phyloP scores from a whole-genome alignment of 2,329 filamentous ascomycete genomes.

The Pestalotiopsis sp. region DNA sequence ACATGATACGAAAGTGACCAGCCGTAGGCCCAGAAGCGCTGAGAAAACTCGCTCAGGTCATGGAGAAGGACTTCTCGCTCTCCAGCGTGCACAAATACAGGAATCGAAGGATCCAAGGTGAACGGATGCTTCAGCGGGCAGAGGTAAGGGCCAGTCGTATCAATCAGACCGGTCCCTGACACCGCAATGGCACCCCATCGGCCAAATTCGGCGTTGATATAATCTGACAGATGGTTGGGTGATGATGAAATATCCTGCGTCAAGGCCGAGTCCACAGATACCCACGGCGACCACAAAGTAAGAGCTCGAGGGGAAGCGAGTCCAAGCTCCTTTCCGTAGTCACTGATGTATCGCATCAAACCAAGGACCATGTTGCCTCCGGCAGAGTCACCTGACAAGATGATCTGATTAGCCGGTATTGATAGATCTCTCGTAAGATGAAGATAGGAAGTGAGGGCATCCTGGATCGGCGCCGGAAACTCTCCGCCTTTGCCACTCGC shows the following conservation, averaged over 20 bases:
- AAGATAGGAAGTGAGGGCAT: neutral
- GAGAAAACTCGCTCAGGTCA: neutral
- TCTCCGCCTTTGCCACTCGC: neutral
- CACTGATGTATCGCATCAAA: neutral
- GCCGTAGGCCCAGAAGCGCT: neutral
- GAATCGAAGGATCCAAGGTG: neutral
- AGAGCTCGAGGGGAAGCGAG: neutral
- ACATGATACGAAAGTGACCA: neutral
- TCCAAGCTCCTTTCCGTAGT: neutral
- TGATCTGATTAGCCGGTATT: neutral
- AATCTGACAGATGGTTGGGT: neutral
- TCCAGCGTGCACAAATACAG: neutral
- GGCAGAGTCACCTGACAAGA: neutral
- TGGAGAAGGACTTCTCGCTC: neutral
- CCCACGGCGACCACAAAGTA: neutral
- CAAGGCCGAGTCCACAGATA: neutral
- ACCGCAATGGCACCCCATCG: neutral
- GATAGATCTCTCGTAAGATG: neutral
- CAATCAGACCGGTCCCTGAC: neutral
- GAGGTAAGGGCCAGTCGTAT: neutral
- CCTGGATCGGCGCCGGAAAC: slow-evolving; percentile 4
- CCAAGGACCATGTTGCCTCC: slow-evolving; percentile 3
- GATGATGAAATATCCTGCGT: neutral
- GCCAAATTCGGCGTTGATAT: neutral
- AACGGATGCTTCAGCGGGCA: neutral